phyloP scores from a whole-genome alignment of 1,284 basidiomycete species.

The Ganoderma sinense region DNA sequence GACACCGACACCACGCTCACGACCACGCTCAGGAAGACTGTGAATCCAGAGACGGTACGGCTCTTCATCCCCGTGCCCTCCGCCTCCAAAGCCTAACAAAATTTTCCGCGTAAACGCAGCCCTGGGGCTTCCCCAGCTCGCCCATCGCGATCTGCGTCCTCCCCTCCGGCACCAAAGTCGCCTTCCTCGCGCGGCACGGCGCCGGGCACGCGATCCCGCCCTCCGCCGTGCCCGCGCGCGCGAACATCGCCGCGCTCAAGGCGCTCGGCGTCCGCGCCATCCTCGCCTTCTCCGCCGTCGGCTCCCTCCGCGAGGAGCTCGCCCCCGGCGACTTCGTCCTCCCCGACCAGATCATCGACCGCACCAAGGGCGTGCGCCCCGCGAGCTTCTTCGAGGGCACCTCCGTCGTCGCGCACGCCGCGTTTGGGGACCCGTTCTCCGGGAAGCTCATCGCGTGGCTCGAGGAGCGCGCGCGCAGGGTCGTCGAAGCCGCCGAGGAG shows the following conservation, averaged over 20 bases:
- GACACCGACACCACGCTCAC: neutral
- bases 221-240: slow-evolving; percentile 82
- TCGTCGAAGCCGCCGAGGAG: slow-evolving; percentile 58
- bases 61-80: too few relatives aligned
- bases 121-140: slow-evolving; percentile 94
- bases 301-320: slow-evolving; percentile 95
- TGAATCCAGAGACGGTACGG: slow-evolving; percentile 70
- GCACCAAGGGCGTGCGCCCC: slow-evolving; percentile 91
- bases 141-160: slow-evolving; percentile 90
- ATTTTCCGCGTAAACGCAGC: slow-evolving; percentile 53
- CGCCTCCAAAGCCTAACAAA: neutral
- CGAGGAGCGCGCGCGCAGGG: slow-evolving; percentile 69
- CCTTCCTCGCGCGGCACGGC: slow-evolving; percentile 95
- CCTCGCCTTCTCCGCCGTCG: slow-evolving; percentile 95
- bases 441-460: slow-evolving; percentile 75
- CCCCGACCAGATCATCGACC: slow-evolving; percentile 94
- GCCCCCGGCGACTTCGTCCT: slow-evolving; percentile 90
- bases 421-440: slow-evolving; percentile 93
- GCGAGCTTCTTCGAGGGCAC: slow-evolving; percentile 89
- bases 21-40: slow-evolving; percentile 59
- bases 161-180: slow-evolving; percentile 80
- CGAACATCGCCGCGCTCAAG: slow-evolving; percentile 97
- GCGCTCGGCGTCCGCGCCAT: slow-evolving; percentile 89
- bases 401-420: slow-evolving; percentile 88
- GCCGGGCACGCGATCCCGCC: slow-evolving; percentile 78